phyloP scores from a whole-genome alignment of 208 protist species.

The Endotrypanum monterogeii region DNA sequence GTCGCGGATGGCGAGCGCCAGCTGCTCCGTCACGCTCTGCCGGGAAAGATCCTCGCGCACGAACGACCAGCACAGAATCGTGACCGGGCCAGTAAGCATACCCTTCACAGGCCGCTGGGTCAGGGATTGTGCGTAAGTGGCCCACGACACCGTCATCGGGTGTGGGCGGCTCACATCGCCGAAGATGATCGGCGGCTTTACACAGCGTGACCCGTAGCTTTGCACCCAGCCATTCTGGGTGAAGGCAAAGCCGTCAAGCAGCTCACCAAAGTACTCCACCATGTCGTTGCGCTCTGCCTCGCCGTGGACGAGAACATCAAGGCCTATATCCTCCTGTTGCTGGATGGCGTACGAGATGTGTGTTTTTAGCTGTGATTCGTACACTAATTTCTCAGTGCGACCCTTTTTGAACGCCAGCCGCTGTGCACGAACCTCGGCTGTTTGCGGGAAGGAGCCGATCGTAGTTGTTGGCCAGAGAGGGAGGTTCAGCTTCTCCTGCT shows the following conservation, averaged over 20 bases:
- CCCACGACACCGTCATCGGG: conserved; percentile 85
- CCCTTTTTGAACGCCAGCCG: conserved; percentile 67
- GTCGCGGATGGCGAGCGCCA: conserved; percentile 86
- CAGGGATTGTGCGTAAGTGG: conserved; percentile 72
- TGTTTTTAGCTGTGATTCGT: conserved; percentile 68
- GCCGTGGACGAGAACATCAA: conserved; percentile 92
- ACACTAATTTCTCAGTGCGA: conserved; percentile 44
- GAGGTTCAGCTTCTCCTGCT: conserved; percentile 53
- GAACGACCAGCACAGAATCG: conserved; percentile 92
- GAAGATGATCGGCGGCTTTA: conserved; percentile 89
- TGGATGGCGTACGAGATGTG: conserved; percentile 78
- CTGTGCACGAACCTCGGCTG: conserved; percentile 65
- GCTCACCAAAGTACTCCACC: conserved; percentile 92
- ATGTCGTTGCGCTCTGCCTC: conserved; percentile 92
- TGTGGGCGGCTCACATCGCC: conserved; percentile 68
- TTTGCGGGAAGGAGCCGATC: conserved; percentile 93
- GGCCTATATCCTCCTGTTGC: conserved; percentile 79
- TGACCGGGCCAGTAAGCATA: conserved; percentile 92
- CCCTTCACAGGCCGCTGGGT: conserved; percentile 80
- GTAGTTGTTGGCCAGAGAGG: conserved; percentile 89
- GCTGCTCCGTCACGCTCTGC: conserved; percentile 50
- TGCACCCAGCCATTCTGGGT: conserved; percentile 89
- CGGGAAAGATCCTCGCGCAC: conserved; percentile 76
- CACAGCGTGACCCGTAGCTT: conserved; percentile 82
- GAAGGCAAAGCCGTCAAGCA: conserved; percentile 83